Base-by-base conservation (phyloP, 164 flowering plant genomes). In the Vitis labrusca region DNA sequence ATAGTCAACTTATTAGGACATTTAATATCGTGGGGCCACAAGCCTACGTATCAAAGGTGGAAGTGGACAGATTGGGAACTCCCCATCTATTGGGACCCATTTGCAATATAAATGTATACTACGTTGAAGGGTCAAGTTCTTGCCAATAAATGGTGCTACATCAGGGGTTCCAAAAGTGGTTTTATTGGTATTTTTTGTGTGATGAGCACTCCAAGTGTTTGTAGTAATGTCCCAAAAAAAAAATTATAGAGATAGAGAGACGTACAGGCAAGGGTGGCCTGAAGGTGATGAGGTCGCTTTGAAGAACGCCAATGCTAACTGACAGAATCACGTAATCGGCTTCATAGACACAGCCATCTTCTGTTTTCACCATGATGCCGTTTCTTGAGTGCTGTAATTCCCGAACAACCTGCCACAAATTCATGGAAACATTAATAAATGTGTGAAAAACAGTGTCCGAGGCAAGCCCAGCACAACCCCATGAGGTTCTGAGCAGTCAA, bases 281-380 rank as follows among this genome's bases (percentile, higher is more conserved):
- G 78, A 90, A 89, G 71, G 88, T 75, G 76, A 94, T 90, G 74
- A 92, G 93, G 65, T 89, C 79, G 83, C 94, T 89, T 80, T 89
- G 90, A 74, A 94, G 97, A 71, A 94, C 97, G 7, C 98, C 98
- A 71, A 94, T 86, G 80, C 97, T 92, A 71, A 80, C 97, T 5
- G 97, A 90, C 86, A 87, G 76, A 81, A 92, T 87, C 44, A 88
- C 80, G 77, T 92, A 90, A 74, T 79, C 79, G 66, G 96, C 97
- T 72, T 87, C 85, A 79, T 85, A 94, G 60, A 80, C 59, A 75
- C 72, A 86, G 57, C 91, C 91, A 71, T 94, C 98, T 79, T 94
- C 98, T 47, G 97, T 88, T 80, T 64, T 89, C 63, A 92, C 90
- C 11, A 74, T 73, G 9, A 89, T 91, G 74, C 94, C 89, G 81